Conservation (phyloP, 208 protist genomes). For the Trypanosoma avium region DNA sequence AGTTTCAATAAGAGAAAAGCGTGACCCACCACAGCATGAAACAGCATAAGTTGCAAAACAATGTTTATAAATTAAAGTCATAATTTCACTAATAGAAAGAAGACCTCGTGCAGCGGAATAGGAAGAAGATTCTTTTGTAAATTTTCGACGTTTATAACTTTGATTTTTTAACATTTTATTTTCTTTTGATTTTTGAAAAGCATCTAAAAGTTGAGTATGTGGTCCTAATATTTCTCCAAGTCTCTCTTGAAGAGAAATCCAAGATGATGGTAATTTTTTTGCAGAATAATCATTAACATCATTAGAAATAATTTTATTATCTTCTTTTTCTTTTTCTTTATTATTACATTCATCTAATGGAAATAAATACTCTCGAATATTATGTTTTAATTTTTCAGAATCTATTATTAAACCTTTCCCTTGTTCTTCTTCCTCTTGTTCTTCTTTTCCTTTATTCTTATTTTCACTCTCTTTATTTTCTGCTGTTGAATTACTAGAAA, state of each 20-base stretch:
- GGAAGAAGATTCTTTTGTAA: conserved; percentile 7
- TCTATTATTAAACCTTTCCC: background rate
- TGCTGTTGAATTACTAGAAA: background rate
- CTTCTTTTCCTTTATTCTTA: background rate
- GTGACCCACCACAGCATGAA: conserved; percentile 61
- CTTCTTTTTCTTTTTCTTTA: background rate
- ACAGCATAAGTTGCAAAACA: conserved; percentile 80
- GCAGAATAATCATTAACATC: background rate
- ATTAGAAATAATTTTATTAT: background rate
- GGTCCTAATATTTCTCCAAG: conserved; percentile 39
- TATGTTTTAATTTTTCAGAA: background rate
- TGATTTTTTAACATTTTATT: background rate
- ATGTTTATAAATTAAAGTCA: conserved; percentile 55
- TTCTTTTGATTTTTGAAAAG: conserved; percentile 28
- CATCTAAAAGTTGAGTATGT: conserved; percentile 45
- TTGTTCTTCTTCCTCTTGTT: background rate
- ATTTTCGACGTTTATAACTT: conserved; percentile 13
- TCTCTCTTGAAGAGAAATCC: conserved; percentile 48
- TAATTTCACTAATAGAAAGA: conserved; percentile 47
- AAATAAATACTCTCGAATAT: no score
- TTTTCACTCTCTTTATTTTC: no score
- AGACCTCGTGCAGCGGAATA: conserved; percentile 66
- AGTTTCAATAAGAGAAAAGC: conserved; percentile 52
- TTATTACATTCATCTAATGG: no score
- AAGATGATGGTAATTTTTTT: conserved; percentile 29